Base-by-base conservation (phyloP, 1,284 basidiomycete species). In the Microbotryum saponariae region DNA sequence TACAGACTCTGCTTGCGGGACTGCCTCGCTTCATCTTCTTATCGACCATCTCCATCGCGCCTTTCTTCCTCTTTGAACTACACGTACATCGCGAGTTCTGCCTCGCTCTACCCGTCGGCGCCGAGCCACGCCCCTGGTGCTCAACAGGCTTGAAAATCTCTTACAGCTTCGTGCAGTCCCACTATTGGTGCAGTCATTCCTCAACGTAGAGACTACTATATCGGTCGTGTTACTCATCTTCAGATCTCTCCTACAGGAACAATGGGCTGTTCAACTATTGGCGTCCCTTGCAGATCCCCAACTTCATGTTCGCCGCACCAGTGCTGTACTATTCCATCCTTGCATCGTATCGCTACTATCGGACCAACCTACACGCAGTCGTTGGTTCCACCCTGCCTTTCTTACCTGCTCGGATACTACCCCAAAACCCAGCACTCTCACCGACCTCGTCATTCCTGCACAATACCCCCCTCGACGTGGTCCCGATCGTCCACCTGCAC, bases 241-340 rank as follows among this genome's bases (percentile, higher is more conserved):
- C 7, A 10, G 7, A 31, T 9, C 10, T 23, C 10, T 4, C 27
- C 14, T 53, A 9, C 65, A 80, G 79, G 93, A 81, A 89, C 74
- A 79, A 83, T 63, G 92, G 92, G 6, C 83, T 91, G 64, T 76
- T 97, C 61, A 82, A 80, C 1, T 97, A 98, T 76, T 98, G 91
- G 91, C 85, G 85, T 0, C 60, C 79, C 6, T 77, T 82, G 31
- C 93, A 97, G 74, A 66, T 90, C 2, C 94, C 94, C 37, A 97
- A 97, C 76, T 89, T 97, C 74, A 61, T 87, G 56, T 79, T 97
- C 48, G 85, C 88, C 1, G 72, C 82, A 0, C 94, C 94, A 0
- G 82, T 70, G 0, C 78, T 72, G 49, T 23, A 25, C 21, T 47
- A 69, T 8, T 66, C 64, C 14, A 58, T 70, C 62, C 8, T 49